Evolutionary conservation across 2,329 filamentous ascomycete species (phyloP).

Genomic region (Cladophialophora yegresii): DNA sequence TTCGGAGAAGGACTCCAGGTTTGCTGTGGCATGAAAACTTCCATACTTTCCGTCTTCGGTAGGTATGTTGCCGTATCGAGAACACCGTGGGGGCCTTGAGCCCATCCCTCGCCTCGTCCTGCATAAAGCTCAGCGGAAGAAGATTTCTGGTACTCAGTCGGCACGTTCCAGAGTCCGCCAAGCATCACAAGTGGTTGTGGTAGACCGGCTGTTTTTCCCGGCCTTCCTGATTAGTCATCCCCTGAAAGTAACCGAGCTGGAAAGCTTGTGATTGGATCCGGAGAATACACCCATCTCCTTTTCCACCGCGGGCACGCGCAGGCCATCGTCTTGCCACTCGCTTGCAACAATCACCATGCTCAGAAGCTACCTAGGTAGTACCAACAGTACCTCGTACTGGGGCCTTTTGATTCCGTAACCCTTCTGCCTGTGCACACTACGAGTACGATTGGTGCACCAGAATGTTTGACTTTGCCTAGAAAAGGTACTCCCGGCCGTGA

Average conservation of each 20-base stretch:
- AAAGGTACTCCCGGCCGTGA: not conserved
- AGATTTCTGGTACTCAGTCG: not conserved
- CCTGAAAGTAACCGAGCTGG: not conserved
- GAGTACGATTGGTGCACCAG: not conserved
- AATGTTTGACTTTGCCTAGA: not conserved
- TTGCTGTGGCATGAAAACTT: not conserved
- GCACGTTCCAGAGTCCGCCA: not conserved
- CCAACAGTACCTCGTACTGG: too few relatives aligned
- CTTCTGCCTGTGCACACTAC: not conserved
- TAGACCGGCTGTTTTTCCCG: not conserved
- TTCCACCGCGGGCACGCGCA: not conserved
- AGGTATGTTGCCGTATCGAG: not conserved
- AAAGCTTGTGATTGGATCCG: not conserved
- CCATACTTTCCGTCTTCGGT: not conserved
- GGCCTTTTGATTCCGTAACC: not conserved
- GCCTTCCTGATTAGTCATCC: not conserved
- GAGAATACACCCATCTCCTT: not conserved
- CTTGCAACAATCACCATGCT: too few relatives aligned
- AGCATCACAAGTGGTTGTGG: not conserved
- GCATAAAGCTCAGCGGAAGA: not conserved
- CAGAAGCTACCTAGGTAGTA: too few relatives aligned
- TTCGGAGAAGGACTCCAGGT: slow-evolving; percentile 1
- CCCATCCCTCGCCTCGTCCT: not conserved
- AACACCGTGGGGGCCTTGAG: not conserved
- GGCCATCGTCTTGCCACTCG: not conserved